These are phyloP conservation scores for Manihot esculenta DNA, from an alignment of 441 rosid genomes.

Conservation along the genomic window DNA sequence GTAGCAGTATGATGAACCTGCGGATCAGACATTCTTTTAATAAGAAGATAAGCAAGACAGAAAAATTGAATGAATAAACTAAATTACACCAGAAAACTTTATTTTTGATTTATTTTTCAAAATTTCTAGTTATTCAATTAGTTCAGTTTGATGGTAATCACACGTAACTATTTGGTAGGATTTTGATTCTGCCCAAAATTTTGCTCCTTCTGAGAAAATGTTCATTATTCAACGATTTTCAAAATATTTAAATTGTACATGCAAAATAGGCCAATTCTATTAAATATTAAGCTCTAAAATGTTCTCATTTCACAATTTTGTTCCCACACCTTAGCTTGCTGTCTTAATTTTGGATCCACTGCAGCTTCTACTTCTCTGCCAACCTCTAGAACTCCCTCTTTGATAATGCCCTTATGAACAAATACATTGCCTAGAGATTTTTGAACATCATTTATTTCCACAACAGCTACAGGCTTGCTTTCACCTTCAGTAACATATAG, in stretches of 20 bases:
- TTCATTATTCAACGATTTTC: too few relatives aligned
- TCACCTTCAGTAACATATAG: conserved; percentile 52
- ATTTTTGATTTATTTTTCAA: neutral
- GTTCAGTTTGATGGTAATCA: conserved; percentile 4
- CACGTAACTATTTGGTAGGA: neutral
- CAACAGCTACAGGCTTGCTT: conserved; percentile 50
- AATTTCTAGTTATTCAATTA: neutral
- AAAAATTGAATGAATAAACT: neutral
- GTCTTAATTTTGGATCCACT: conserved; percentile 74
- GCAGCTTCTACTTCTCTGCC: conserved; percentile 89
- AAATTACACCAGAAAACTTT: neutral
- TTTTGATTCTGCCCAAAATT: neutral
- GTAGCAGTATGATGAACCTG: conserved; percentile 99
- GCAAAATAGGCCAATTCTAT: too few relatives aligned
- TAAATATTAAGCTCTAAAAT: neutral
- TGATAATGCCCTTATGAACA: conserved; percentile 81
- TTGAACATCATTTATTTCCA: conserved; percentile 83
- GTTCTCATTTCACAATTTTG: too few relatives aligned
- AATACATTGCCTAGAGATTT: conserved; percentile 65
- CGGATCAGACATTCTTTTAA: conserved; percentile 15
- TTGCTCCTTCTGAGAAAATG: too few relatives aligned
- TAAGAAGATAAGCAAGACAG: neutral
- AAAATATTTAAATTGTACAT: too few relatives aligned
- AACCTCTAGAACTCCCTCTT: conserved; percentile 76
- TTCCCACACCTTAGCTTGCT: conserved; percentile 64